Conservation (phyloP, 2,329 filamentous ascomycete species). For the Aspergillus texensis region DNA sequence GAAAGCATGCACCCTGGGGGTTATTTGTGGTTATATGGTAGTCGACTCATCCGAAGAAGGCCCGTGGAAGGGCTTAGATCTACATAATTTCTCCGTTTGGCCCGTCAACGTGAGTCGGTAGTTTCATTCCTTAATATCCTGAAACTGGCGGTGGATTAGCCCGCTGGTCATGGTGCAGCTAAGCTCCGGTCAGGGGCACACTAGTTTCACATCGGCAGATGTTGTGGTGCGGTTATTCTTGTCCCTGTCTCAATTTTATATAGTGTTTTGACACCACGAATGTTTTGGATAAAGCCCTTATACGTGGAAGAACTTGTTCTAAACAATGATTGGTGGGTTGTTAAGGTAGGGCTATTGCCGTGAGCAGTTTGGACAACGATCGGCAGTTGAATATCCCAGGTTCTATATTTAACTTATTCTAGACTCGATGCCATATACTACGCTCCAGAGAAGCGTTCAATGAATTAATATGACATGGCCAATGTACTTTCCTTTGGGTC, state of each 20-base stretch:
- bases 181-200: slow-evolving; percentile 5
- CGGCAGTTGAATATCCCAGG: not conserved
- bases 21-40: not conserved
- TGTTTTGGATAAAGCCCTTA: not conserved
- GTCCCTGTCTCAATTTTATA: not conserved
- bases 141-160: not conserved
- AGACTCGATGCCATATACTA: not conserved
- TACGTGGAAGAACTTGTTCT: not conserved
- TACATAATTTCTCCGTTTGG: not conserved
- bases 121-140: not conserved
- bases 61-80: not conserved
- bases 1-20: not conserved
- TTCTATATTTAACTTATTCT: not conserved
- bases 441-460: not conserved
- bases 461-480: not conserved
- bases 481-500: not conserved
- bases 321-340: not conserved
- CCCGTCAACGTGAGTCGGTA: not conserved
- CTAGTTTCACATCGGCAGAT: slow-evolving; percentile 2
- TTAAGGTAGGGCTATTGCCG: not conserved
- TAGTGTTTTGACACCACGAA: not conserved
- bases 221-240: not conserved
- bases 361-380: not conserved
- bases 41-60: not conserved
- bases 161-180: not conserved